A percentile compares a stretch with the other conserved stretches of the same genome.
Evolutionary conservation across 495 filamentous ascomycete species (phyloP).

Genomic region (Aspergillus diversus): DNA sequence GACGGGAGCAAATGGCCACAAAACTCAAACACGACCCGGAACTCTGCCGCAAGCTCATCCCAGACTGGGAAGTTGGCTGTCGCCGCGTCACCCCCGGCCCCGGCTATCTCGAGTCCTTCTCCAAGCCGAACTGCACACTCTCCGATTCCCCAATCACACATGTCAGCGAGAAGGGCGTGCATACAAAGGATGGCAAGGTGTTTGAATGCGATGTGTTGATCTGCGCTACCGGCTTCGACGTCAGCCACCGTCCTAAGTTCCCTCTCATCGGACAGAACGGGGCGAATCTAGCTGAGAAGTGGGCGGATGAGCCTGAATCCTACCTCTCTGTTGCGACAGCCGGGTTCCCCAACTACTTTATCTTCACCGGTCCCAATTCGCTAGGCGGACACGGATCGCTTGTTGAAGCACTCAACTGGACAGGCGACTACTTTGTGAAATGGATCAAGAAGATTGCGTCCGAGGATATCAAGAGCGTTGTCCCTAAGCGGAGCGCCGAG

Average conservation of each 20-base stretch:
- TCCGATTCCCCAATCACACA: constrained; percentile 32
- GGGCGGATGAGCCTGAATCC: constrained; percentile 33
- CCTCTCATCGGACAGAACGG: constrained; percentile 43
- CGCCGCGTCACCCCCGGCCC: constrained; percentile 50
- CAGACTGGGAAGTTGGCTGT: constrained; percentile 51
- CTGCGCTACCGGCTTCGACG: constrained; percentile 56
- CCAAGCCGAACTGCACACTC: constrained; percentile 34
- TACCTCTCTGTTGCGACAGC: constrained; percentile 30
- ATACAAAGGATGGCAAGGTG: constrained; percentile 41
- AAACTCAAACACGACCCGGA: constrained; percentile 40
- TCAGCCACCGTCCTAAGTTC: constrained; percentile 42
- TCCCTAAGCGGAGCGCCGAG: constrained; percentile 42
- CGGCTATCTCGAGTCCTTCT: constrained; percentile 47
- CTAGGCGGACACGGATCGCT: constrained; percentile 44
- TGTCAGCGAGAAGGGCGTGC: constrained; percentile 47
- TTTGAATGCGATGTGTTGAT: constrained; percentile 52
- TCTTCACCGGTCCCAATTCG: constrained; percentile 42
- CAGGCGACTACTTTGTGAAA: constrained; percentile 54
- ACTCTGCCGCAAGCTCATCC: constrained; percentile 45
- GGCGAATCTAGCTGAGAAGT: constrained; percentile 36
- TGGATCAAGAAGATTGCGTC: constrained; percentile 49
- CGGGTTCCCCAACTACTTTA: constrained; percentile 43
- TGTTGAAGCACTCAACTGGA: constrained; percentile 53
- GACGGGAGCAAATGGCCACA: constrained; percentile 36
- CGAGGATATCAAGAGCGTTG: constrained; percentile 50